Conservation (phyloP, 495 filamentous ascomycete species). For the Echria macrotheca region DNA sequence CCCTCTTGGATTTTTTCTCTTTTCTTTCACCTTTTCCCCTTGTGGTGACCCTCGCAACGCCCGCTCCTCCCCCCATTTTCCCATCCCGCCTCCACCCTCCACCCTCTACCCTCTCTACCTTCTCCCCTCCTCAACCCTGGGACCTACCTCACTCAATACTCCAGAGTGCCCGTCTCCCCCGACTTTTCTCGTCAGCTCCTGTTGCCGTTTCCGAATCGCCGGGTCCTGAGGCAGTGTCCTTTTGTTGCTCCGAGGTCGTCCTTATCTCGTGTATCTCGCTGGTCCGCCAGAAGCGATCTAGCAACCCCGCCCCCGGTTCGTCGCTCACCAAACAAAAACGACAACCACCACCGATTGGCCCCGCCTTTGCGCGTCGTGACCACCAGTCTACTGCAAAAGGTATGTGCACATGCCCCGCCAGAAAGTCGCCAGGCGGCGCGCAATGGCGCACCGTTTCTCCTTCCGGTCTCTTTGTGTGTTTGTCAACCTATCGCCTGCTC, state of each 20-base stretch:
- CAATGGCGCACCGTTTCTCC: conserved; percentile 22
- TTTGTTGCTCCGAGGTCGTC: conserved; percentile 8
- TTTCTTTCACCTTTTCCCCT: conserved; percentile 15
- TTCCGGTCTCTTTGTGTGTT: conserved; percentile 8
- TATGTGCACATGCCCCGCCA: conserved; percentile 28
- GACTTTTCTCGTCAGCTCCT: conserved; percentile 1
- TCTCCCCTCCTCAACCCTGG: conserved; percentile 5
- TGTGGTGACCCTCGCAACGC: neutral
- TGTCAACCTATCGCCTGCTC: conserved; percentile 14
- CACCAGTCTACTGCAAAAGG: conserved; percentile 23
- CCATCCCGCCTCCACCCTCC: conserved; percentile 1
- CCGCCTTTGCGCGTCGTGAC: conserved; percentile 17
- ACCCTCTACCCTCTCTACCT: neutral
- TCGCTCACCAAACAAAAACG: conserved; percentile 11
- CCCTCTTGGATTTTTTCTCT: conserved; percentile 25
- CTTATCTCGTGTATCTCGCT: conserved; percentile 12
- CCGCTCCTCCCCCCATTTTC: neutral
- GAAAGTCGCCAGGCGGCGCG: conserved; percentile 11
- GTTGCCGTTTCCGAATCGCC: conserved; percentile 12
- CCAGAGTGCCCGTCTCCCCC: neutral
- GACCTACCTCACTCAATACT: neutral
- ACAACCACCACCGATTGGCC: conserved; percentile 23
- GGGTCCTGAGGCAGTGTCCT: conserved; percentile 7
- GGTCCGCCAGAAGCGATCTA: conserved; percentile 12
- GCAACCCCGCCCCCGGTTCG: conserved; percentile 11